These are phyloP conservation scores for Daldinia loculata DNA, from an alignment of 495 filamentous ascomycete species.

Conservation along the genomic window DNA sequence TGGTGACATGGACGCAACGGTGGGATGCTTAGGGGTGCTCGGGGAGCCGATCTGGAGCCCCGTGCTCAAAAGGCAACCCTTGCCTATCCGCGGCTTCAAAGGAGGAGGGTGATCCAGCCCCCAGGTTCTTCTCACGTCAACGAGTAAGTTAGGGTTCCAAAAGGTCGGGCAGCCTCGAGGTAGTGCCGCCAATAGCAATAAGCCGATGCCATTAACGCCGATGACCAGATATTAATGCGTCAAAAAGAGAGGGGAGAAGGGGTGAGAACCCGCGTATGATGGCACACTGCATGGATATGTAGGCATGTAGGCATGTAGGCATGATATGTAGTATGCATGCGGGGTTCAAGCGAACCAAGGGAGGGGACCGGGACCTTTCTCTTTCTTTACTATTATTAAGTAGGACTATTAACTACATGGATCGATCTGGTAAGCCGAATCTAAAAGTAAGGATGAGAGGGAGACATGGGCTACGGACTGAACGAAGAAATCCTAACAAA, in stretches of 20 bases:
- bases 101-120: slow-evolving; percentile 4
- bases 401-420: slow-evolving; percentile 20
- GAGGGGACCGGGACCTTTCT: not conserved
- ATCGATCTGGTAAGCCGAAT: slow-evolving; percentile 26
- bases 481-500: slow-evolving; percentile 2
- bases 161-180: slow-evolving; percentile 20
- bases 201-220: slow-evolving; percentile 25
- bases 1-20: slow-evolving; percentile 40
- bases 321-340: slow-evolving; percentile 34
- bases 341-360: slow-evolving; percentile 37
- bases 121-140: slow-evolving; percentile 23
- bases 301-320: slow-evolving; percentile 19
- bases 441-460: not conserved
- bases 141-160: slow-evolving; percentile 19
- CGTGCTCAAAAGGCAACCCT: slow-evolving; percentile 27
- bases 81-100: slow-evolving; percentile 10
- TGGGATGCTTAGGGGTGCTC: slow-evolving; percentile 35
- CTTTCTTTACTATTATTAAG: slow-evolving; percentile 28
- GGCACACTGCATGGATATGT: slow-evolving; percentile 22
- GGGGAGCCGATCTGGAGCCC: slow-evolving; percentile 37
- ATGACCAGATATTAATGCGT: slow-evolving; percentile 27
- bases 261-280: slow-evolving; percentile 18
- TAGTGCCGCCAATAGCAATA: slow-evolving; percentile 10
- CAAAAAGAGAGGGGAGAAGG: slow-evolving; percentile 10
- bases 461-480: not conserved